Conservation (phyloP, 2,329 filamentous ascomycete species). For the Bipolaris zeicola region DNA sequence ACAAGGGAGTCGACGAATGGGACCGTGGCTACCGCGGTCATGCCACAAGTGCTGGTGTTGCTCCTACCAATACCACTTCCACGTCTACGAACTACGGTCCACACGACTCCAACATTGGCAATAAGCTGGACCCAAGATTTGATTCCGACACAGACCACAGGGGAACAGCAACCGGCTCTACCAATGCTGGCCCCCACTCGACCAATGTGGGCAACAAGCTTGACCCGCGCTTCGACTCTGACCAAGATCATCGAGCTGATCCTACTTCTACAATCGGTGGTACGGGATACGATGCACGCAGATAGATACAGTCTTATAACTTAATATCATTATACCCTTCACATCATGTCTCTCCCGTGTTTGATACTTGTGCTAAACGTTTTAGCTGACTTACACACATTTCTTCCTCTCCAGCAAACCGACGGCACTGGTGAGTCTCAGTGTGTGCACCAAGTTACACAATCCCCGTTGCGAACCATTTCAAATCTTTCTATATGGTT, state of each 20-base stretch:
- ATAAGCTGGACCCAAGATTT: constrained; percentile 41
- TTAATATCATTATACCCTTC: constrained; percentile 25
- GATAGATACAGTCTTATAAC: constrained; percentile 15
- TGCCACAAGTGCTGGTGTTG: constrained; percentile 37
- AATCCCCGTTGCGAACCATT: background rate
- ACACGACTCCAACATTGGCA: constrained; percentile 38
- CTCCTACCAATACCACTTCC: constrained; percentile 27
- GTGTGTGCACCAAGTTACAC: background rate
- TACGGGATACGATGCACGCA: constrained; percentile 21
- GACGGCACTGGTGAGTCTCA: constrained; percentile 16
- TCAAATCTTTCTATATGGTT: background rate
- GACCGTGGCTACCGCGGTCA: constrained; percentile 42
- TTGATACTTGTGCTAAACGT: constrained; percentile 14
- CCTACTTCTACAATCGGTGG: constrained; percentile 21
- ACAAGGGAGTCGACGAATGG: constrained; percentile 44
- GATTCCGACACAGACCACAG: constrained; percentile 36
- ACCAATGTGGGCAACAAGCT: constrained; percentile 41
- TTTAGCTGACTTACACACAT: constrained; percentile 3
- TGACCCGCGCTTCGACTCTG: constrained; percentile 43
- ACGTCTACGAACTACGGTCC: constrained; percentile 41
- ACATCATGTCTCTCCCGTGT: background rate
- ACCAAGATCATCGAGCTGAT: constrained; percentile 23
- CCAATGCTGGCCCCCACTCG: constrained; percentile 37
- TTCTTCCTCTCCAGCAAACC: background rate
- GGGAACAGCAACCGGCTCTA: constrained; percentile 25